Base-by-base conservation (phyloP, 2,329 filamentous ascomycete species). In the Pseudopithomyces maydicus region DNA sequence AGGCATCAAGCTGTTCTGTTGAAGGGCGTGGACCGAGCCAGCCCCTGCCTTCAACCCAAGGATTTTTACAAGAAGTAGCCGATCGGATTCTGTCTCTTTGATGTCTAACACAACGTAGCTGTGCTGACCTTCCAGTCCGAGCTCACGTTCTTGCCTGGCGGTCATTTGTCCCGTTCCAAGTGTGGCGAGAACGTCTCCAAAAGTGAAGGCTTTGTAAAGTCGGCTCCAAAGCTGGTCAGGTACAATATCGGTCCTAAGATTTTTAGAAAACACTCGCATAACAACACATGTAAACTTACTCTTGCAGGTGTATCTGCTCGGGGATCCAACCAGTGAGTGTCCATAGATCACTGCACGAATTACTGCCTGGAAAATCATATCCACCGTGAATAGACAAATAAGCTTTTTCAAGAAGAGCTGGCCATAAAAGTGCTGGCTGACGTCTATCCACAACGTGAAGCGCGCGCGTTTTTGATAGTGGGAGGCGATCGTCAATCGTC, bases 351-450 rank as follows among this genome's bases (percentile, higher is more conserved):
- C 94, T 98, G 11, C 92, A 93, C 0, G 94, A 98, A 74, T 98
- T 98, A 70, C 95, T 98, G 7, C 95, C 95, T 0, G 95, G 94
- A 64, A 99, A 99, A 70, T 99, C 93, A 73, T 99, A 99, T 33
- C 95, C 95, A 26, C 95, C 95, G 54, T 94, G 86, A 11, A 98
- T 87, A 79, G 98, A 99, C 1, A 99, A 81, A 66, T 99, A 99
- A 0, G 95, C 95, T 72, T 99, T 99, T 73, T 99, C 95, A 15
- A 98, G 80, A 4, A 99, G 81, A 2, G 94, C 92, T 6, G 95
- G 95, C 92, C 94, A 98, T 14, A 98, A 78, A 14, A 96, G 81
- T n/a, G 79, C 82, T 3, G 90, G 89, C 62, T 97, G 92, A 41
- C 88, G 88, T 35, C 92, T 85, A 68, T 98, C 94, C 44, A 96